Evolutionary conservation across 1,284 basidiomycete species (phyloP).

Genomic region (Hortiboletus rubellus): DNA sequence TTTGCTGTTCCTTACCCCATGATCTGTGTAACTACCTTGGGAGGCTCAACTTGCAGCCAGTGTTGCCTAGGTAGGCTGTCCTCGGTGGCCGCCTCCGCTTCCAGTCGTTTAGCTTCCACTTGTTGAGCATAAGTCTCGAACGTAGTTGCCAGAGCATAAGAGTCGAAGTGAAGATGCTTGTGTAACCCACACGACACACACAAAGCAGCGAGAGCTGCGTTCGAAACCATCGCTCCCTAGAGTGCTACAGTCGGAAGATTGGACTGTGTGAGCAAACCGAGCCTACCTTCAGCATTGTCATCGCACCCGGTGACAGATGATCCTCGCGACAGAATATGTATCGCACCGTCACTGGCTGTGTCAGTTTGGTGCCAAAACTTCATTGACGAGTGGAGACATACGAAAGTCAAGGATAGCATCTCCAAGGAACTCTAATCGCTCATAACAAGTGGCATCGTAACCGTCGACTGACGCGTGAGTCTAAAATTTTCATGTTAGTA

Average conservation of each 20-base stretch:
- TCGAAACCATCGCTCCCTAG: conserved; percentile 80
- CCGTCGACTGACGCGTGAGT: conserved; percentile 63
- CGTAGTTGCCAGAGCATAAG: conserved; percentile 46
- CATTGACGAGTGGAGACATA: conserved; percentile 38
- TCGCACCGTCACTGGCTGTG: conserved; percentile 62
- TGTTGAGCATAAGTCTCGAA: conserved; percentile 57
- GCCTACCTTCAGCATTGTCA: conserved; percentile 73
- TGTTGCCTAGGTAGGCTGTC: conserved; percentile 60
- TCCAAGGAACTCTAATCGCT: conserved; percentile 79
- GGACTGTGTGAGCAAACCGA: neutral
- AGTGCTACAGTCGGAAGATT: conserved; percentile 4
- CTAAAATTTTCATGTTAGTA: conserved; percentile 36
- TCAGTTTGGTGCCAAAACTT: conserved; percentile 9
- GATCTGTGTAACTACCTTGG: conserved; percentile 55
- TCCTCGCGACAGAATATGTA: conserved; percentile 66
- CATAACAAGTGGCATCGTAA: conserved; percentile 57
- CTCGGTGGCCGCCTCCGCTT: conserved; percentile 52
- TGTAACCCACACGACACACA: conserved; percentile 68
- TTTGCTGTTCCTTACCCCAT: neutral
- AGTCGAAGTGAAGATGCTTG: conserved; percentile 58
- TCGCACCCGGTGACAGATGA: conserved; percentile 62
- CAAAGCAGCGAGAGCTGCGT: conserved; percentile 68
- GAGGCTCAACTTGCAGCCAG: conserved; percentile 73
- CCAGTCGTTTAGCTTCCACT: conserved; percentile 49
- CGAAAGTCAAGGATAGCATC: conserved; percentile 81